Evolutionary conservation across 805 yeast species (phyloP).

Genomic region (Starmerella bombicola): DNA sequence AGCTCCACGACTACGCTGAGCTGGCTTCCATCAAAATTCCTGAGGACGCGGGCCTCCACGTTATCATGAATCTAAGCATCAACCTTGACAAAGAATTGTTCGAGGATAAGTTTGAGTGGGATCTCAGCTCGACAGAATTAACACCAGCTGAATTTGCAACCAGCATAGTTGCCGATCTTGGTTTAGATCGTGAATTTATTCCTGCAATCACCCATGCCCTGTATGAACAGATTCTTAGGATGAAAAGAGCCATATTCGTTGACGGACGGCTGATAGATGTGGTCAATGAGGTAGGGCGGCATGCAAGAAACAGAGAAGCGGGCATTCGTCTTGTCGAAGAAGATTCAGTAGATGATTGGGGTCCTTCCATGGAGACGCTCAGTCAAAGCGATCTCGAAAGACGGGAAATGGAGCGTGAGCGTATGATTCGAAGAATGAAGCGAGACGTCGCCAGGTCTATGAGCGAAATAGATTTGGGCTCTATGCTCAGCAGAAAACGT

Average conservation of each 20-base stretch:
- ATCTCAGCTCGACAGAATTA: conserved; percentile 38
- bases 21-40: conserved; percentile 58
- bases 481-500: conserved; percentile 27
- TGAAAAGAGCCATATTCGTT: conserved; percentile 61
- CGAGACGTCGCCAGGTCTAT: conserved; percentile 75
- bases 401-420: conserved; percentile 87
- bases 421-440: conserved; percentile 81
- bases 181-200: conserved; percentile 69
- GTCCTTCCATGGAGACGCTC: conserved; percentile 73
- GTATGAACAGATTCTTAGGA: conserved; percentile 62
- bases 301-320: conserved; percentile 35
- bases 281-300: conserved; percentile 48
- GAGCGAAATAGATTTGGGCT: conserved; percentile 36
- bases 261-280: conserved; percentile 48
- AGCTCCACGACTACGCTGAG: conserved; percentile 60
- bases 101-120: conserved; percentile 95
- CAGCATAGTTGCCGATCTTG: conserved; percentile 71
- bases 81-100: conserved; percentile 70
- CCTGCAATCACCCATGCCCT: conserved; percentile 82
- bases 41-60: conserved; percentile 53
- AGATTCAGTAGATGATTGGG: conserved; percentile 70
- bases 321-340: conserved; percentile 66
- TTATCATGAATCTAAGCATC: conserved; percentile 66
- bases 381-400: conserved; percentile 89
- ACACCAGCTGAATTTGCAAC: conserved; percentile 80